These are phyloP conservation scores for Trichophyton rubrum DNA, from an alignment of 2,329 filamentous ascomycete species.

Conservation along the genomic window DNA sequence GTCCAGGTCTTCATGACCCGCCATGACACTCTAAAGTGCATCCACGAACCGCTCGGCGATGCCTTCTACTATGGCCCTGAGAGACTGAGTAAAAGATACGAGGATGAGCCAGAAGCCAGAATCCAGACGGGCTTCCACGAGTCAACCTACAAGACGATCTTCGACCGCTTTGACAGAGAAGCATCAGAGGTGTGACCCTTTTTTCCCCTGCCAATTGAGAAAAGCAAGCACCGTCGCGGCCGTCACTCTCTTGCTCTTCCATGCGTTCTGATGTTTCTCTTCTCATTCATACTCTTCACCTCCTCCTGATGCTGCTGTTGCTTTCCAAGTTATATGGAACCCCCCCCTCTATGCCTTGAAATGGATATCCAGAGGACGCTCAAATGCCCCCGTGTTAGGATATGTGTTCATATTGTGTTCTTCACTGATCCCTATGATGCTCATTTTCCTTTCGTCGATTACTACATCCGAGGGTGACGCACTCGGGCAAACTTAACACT, in stretches of 20 bases:
- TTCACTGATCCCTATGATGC: background rate
- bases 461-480: background rate
- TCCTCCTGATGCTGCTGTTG: background rate
- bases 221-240: slow-evolving; percentile 4
- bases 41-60: slow-evolving; percentile 95
- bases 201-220: slow-evolving; percentile 16
- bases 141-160: slow-evolving; percentile 47
- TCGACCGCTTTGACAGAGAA: slow-evolving; percentile 62
- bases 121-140: slow-evolving; percentile 32
- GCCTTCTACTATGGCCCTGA: slow-evolving; percentile 94
- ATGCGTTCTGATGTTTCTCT: slow-evolving; percentile 12
- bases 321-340: background rate
- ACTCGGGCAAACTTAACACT: slow-evolving; percentile 6
- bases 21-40: slow-evolving; percentile 62
- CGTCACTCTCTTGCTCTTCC: slow-evolving; percentile 14
- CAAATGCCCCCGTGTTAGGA: background rate
- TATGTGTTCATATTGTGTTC: background rate
- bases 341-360: background rate
- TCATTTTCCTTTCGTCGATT: background rate
- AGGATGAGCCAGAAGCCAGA: slow-evolving; percentile 47
- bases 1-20: slow-evolving; percentile 90
- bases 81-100: slow-evolving; percentile 66
- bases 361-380: background rate
- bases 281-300: background rate
- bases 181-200: slow-evolving; percentile 55